These are phyloP conservation scores for Nigrospora oryzae DNA, from an alignment of 2,329 filamentous ascomycete species.

Conservation along the genomic window DNA sequence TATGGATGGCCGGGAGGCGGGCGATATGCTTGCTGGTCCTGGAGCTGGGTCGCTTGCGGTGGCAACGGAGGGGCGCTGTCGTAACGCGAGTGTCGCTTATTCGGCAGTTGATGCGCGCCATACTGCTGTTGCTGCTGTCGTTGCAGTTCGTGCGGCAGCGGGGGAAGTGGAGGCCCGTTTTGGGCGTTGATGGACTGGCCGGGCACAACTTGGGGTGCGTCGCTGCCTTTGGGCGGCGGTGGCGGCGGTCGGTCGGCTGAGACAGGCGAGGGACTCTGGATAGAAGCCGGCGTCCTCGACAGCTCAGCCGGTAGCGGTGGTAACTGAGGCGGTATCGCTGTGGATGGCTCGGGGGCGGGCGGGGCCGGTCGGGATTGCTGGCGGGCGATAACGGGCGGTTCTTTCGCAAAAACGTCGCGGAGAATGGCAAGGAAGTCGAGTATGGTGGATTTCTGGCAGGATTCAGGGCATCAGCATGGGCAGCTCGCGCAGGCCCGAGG, in stretches of 20 bases:
- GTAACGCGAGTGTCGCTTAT: slow-evolving; percentile 22
- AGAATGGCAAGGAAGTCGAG: slow-evolving; percentile 76
- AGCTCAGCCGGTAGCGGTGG: slow-evolving; percentile 65
- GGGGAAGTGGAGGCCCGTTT: slow-evolving; percentile 22
- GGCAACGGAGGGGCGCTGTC: slow-evolving; percentile 22
- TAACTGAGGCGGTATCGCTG: slow-evolving; percentile 41
- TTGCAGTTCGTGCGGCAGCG: slow-evolving; percentile 21
- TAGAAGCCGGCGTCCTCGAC: slow-evolving; percentile 26
- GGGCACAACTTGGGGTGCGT: slow-evolving; percentile 19
- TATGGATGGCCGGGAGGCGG: slow-evolving; percentile 12
- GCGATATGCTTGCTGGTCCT: slow-evolving; percentile 8
- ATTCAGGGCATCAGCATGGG: slow-evolving; percentile 8
- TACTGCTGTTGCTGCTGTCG: slow-evolving; percentile 15
- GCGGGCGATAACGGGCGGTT: slow-evolving; percentile 80
- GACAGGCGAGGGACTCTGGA: slow-evolving; percentile 23
- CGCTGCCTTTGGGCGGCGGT: slow-evolving; percentile 45
- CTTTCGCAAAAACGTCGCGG: slow-evolving; percentile 83
- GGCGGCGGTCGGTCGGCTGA: slow-evolving; percentile 32
- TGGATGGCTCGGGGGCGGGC: background rate
- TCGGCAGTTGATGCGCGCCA: slow-evolving; percentile 7
- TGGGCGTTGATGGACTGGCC: slow-evolving; percentile 20
- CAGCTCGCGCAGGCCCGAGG: background rate
- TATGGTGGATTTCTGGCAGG: slow-evolving; percentile 67
- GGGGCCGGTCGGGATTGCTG: slow-evolving; percentile 30
- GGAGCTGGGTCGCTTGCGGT: slow-evolving; percentile 13